Evolutionary conservation across 2,329 filamentous ascomycete species (phyloP).

Genomic region (Diaporthe destruens): DNA sequence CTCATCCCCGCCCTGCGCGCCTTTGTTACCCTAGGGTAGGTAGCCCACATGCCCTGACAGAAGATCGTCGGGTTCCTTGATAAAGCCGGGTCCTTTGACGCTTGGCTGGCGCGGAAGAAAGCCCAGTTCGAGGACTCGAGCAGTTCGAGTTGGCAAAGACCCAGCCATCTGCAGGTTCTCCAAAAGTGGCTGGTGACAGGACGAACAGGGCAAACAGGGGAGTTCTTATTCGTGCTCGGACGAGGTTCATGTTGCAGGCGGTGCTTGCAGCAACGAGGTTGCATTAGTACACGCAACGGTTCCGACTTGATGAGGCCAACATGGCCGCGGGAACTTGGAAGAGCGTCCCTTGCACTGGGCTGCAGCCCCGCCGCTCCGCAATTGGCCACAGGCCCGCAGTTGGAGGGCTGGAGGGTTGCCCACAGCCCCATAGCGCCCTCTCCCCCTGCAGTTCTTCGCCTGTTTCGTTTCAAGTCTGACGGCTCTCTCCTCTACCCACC

Average conservation of each 20-base stretch:
- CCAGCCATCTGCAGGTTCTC: conserved; percentile 2
- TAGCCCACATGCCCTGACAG: not conserved
- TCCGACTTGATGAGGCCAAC: conserved; percentile 19
- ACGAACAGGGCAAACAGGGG: not conserved
- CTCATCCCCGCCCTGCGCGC: not conserved
- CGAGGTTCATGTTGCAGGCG: conserved; percentile 20
- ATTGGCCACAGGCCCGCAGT: conserved; percentile 8
- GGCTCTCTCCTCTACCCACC: not conserved
- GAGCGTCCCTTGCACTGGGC: conserved; percentile 9
- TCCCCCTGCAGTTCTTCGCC: conserved; percentile 10
- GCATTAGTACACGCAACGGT: conserved; percentile 12
- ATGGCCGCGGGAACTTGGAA: not conserved
- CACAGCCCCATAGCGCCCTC: not conserved
- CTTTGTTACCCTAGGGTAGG: too few relatives aligned
- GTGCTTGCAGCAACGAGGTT: conserved; percentile 6
- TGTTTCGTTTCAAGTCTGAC: conserved; percentile 28
- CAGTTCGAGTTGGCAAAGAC: not conserved
- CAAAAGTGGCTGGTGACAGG: not conserved
- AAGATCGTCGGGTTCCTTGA: not conserved
- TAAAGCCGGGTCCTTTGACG: not conserved
- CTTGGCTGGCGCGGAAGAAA: conserved; percentile 18
- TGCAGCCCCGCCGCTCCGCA: conserved; percentile 1
- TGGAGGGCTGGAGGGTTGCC: not conserved
- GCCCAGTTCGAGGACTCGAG: not conserved
- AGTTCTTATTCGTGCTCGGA: conserved; percentile 13